Base-by-base conservation (phyloP, 495 filamentous ascomycete genomes). In the Immersiella caudata region DNA sequence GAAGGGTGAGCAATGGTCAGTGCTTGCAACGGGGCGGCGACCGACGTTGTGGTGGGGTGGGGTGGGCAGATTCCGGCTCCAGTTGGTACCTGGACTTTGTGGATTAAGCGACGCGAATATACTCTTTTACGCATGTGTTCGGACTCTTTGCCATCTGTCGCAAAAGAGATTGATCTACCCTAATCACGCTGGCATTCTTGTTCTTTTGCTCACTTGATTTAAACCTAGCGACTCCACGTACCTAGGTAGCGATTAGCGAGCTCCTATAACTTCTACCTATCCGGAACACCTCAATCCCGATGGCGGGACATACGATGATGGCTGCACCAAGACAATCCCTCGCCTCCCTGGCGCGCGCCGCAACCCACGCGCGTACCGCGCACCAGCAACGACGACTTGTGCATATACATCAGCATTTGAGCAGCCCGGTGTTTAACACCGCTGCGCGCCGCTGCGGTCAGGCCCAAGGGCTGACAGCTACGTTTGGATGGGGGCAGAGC, bases 281-380 rank as follows among this genome's bases (percentile, higher is more conserved):
- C n/a, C n/a, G n/a, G n/a, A n/a, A n/a, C n/a, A n/a, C n/a, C n/a
- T n/a, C n/a, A n/a, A n/a, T n/a, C n/a, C n/a, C n/a, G n/a, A 46
- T 18, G 3, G 29, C 29, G 29, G 14, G 9, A 46, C 40, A 46
- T 46, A 46, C 40, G 11, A 46, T 14, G 5, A 59, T 59, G 57
- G 26, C 57, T n/a, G 16, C 27, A 59, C n/a, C 56, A 59, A 33
- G 26, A 27, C 57, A 33, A n/a, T 33, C 57, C 57, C 57, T 59
- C 57, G 27, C 57, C 57, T 33, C 57, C n/a, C 57, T 59, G 14
- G 27, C 57, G 26, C n/a, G n/a, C n/a, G n/a, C n/a, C n/a, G n/a
- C n/a, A n/a, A n/a, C n/a, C n/a, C n/a, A n/a, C n/a, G n/a, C n/a
- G n/a, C 57, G 57, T 26, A 33, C 16, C 56, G 40, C 40, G 40